Evolutionary conservation across 2,329 filamentous ascomycete species (phyloP), one percentile per base, ranked within the genome.

Genomic region (Elsinoe australis): DNA sequence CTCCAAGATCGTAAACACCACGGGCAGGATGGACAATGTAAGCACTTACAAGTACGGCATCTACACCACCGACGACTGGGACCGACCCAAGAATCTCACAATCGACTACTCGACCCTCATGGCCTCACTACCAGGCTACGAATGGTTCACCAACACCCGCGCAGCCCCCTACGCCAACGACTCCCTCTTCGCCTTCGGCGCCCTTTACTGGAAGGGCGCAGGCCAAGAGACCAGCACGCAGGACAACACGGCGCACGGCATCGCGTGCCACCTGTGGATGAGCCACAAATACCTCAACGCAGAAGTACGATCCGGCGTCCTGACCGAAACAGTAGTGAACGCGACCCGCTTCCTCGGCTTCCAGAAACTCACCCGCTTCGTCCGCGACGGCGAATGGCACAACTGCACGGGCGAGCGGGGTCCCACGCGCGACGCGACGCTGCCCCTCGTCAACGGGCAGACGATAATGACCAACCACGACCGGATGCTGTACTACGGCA

Each of bases 91-190:
- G 7, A 26, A 41, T 9, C 24, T 41, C 19, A n/a, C 36, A 12
- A 41, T 41, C 15, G 36, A 41, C 14, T 5, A 21, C 36, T 14
- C 15, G 12, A 41, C 36, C 10, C 34, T 36, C 5, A 18, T 36
- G n/a, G 34, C n/a, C n/a, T n/a, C 19, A 12, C 34, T 36, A 9
- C 34, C 17, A 14, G 12, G 17, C 15, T 19, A 19, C 34, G 45
- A 10, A 3, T 12, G n/a, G 5, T 18, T 36, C 14, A 10, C 54
- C 47, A 58, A 47, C 17, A 58, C 50, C 8, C 56, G 58, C 42
- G 57, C 26, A 33, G 49, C 41, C 51, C 49, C 52, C 59, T 56
- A 60, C 9, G 39, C 55, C 22, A 52, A 32, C 32, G 56, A 42
- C 42, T 56, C 36, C 46, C 49, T 54, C 38, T 49, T 57, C 36